Evolutionary conservation across 805 yeast species (phyloP).

Genomic region (Candida krabiensis): DNA sequence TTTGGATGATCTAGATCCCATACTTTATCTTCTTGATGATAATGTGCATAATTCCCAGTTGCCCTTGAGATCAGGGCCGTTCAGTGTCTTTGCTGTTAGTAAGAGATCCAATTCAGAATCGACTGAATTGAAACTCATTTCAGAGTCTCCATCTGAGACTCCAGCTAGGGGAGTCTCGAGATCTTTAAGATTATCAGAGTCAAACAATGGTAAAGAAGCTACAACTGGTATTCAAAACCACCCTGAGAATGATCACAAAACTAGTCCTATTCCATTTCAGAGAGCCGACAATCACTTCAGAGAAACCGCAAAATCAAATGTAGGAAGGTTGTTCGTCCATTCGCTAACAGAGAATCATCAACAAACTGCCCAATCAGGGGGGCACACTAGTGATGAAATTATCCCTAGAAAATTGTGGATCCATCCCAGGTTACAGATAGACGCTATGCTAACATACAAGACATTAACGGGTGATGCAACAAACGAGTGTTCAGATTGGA

Average conservation of each 20-base stretch:
- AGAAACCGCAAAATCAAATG: neutral
- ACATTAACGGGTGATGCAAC: constrained; percentile 25
- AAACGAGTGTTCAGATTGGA: constrained; percentile 20
- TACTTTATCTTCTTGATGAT: constrained; percentile 30
- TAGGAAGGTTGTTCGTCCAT: neutral
- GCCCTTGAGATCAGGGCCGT: constrained; percentile 34
- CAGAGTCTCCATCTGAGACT: neutral
- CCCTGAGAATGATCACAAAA: neutral
- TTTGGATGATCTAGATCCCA: constrained; percentile 38
- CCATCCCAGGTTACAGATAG: constrained; percentile 31
- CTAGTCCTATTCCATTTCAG: neutral
- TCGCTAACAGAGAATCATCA: neutral
- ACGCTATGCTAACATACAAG: constrained; percentile 32
- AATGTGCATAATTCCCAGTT: constrained; percentile 20
- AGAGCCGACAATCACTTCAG: neutral
- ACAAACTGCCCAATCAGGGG: neutral
- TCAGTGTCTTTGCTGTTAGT: constrained; percentile 19
- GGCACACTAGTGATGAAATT: constrained; percentile 11
- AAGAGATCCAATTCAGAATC: neutral
- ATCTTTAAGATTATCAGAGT: neutral
- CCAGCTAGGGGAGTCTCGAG: constrained; percentile 1
- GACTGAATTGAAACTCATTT: neutral
- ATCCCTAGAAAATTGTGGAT: constrained; percentile 34
- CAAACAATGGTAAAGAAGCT: neutral
- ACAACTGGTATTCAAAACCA: neutral